A percentile compares a stretch with the other conserved stretches of the same genome.
phyloP scores from a whole-genome alignment of 305 asterid species.

The Fraxinus velutina region DNA sequence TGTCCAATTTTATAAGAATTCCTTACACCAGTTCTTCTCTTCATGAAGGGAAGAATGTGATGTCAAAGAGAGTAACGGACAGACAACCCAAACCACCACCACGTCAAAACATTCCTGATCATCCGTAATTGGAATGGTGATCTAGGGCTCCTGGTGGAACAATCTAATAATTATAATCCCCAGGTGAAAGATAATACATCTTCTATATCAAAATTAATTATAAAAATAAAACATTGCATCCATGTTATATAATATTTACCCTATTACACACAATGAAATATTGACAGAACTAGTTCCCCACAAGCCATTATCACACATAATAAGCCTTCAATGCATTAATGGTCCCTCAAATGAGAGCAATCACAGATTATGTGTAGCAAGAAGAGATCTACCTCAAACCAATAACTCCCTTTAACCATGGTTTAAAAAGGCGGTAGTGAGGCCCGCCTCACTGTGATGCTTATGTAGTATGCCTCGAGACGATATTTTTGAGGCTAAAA shows the following conservation, averaged over 20 bases:
- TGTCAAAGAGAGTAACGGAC: background rate
- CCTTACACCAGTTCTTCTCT: background rate
- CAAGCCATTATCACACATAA: background rate
- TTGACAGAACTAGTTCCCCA: background rate
- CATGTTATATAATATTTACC: background rate
- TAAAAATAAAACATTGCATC: background rate
- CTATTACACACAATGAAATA: background rate
- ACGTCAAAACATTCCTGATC: background rate
- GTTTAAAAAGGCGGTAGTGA: too few relatives aligned
- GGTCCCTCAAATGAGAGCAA: constrained; percentile 2
- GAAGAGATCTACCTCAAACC: background rate
- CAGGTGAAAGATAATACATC: background rate
- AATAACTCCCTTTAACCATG: background rate
- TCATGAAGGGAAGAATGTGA: background rate
- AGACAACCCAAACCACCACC: background rate
- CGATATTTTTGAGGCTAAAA: too few relatives aligned
- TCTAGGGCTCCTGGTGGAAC: background rate
- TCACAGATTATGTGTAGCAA: background rate
- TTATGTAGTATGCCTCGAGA: too few relatives aligned
- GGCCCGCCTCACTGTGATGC: too few relatives aligned
- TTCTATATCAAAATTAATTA: background rate
- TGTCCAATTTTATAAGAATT: background rate
- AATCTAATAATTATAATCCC: background rate
- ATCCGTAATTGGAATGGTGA: background rate
- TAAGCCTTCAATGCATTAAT: background rate